A percentile compares a stretch with the other conserved stretches of the same genome.
These are phyloP conservation scores for Ceratobasidium sp. DNA, from an alignment of 1,284 basidiomycete species.

Conservation along the genomic window DNA sequence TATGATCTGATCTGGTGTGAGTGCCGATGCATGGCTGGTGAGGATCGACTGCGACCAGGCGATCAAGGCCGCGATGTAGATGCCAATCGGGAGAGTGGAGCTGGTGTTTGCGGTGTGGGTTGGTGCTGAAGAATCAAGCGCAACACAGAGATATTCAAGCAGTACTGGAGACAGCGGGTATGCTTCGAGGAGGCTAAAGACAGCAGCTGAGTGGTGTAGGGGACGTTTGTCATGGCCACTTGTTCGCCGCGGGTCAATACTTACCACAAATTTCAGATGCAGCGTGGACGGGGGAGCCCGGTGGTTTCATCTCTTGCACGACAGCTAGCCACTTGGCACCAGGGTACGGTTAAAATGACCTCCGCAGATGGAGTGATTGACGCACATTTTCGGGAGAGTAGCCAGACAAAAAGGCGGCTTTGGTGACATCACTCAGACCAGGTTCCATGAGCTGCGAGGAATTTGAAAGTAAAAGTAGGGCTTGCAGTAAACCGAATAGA, in stretches of 20 bases:
- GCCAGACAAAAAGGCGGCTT: conserved; percentile 34
- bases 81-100: conserved; percentile 28
- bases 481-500: neutral
- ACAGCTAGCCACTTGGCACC: conserved; percentile 23
- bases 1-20: conserved; percentile 28
- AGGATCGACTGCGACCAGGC: conserved; percentile 30
- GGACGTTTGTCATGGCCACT: conserved; percentile 1
- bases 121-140: conserved; percentile 25
- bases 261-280: conserved; percentile 41
- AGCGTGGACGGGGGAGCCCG: conserved; percentile 1
- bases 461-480: neutral
- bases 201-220: neutral
- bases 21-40: conserved; percentile 7
- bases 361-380: conserved; percentile 5
- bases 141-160: conserved; percentile 30
- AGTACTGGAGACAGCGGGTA: conserved; percentile 38
- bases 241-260: neutral
- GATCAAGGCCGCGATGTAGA: conserved; percentile 35
- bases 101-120: neutral
- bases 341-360: conserved; percentile 4
- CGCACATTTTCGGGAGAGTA: conserved; percentile 39
- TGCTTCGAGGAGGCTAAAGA: conserved; percentile 36
- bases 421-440: conserved; percentile 33
- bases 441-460: neutral
- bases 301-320: conserved; percentile 40